Evolutionary conservation across 345 rosid genomes (phyloP), one percentile per base, ranked within the genome.

Genomic region (Salix exigua): DNA sequence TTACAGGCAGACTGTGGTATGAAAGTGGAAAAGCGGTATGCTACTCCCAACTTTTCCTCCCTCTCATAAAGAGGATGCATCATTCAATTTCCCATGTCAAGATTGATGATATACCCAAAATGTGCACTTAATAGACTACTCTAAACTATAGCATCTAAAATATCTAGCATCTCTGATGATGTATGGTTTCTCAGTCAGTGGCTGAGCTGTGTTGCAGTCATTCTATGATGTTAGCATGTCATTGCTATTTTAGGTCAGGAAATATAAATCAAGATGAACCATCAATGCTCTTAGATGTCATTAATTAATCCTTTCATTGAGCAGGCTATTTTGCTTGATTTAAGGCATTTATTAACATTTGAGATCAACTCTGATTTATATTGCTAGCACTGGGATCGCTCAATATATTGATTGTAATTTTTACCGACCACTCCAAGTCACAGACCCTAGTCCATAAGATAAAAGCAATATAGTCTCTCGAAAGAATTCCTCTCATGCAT

Each of bases 1-100:
- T 93, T 74, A 21, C 90, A 2, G 98, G 99, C 85, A 93, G 97
- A 83, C 97, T 88, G 84, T 93, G 95, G 96, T 96, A 93, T 79
- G 99, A 96, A 79, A 91, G 92, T 78, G 98, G 96, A 83, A 86
- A 85, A 88, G 91, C 66, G 82, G 94, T 93, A 86, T 73, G 78
- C 72, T 68, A 35, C 33, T 25, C n/a, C 31, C 71, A 14, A 25
- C 73, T 77, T 7, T 17, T 12, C 3, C 50, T 53, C 46, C 40
- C n/a, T 61, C 13, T 66, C 35, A 14, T 23, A 28, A 21, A 66
- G 26, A 55, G 76, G 46, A 68, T 63, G 69, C 55, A 25, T 77
- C 60, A 73, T 42, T 48, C 75, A 12, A 5, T n/a, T 12, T 70
- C 60, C 53, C 7, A 10, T 25, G 26, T 30, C 33, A 13, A 28